These are phyloP conservation scores for Discostella stelligeroides DNA, from an alignment of 108 stramenopile species.

Conservation along the genomic window DNA sequence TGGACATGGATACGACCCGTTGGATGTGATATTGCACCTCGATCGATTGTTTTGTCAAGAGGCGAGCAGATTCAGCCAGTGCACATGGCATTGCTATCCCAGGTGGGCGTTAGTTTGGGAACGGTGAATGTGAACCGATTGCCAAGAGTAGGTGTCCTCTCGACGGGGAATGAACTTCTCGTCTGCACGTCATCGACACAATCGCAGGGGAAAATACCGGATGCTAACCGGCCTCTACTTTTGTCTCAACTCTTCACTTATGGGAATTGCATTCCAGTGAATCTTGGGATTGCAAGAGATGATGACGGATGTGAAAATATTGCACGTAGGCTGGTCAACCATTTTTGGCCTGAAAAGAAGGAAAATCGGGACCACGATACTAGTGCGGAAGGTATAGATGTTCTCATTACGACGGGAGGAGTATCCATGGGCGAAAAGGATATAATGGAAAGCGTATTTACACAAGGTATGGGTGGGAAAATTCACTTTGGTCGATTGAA, in stretches of 20 bases:
- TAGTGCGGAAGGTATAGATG: slow-evolving; percentile 66
- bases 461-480: slow-evolving; percentile 56
- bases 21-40: slow-evolving; percentile 76
- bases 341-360: slow-evolving; percentile 38
- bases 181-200: slow-evolving; percentile 1
- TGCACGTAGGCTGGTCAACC: slow-evolving; percentile 10
- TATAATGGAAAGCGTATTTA: slow-evolving; percentile 67
- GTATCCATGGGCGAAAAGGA: slow-evolving; percentile 91
- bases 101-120: slow-evolving; percentile 49
- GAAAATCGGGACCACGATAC: slow-evolving; percentile 25
- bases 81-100: slow-evolving; percentile 66
- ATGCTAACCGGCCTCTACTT: slow-evolving; percentile 90
- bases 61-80: slow-evolving; percentile 66
- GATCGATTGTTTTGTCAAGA: slow-evolving; percentile 50
- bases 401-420: slow-evolving; percentile 93
- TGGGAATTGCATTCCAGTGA: slow-evolving; percentile 59
- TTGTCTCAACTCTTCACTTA: slow-evolving; percentile 57
- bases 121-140: slow-evolving; percentile 44
- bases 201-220: slow-evolving; percentile 72
- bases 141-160: slow-evolving; percentile 73
- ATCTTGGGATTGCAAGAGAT: slow-evolving; percentile 86
- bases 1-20: slow-evolving; percentile 76
- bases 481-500: slow-evolving; percentile 90
- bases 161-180: slow-evolving; percentile 92
- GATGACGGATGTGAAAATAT: slow-evolving; percentile 52